A percentile compares a stretch with the other conserved stretches of the same genome.
Conservation (phyloP, 352 stramenopile species). For the Pythium sp. region DNA sequence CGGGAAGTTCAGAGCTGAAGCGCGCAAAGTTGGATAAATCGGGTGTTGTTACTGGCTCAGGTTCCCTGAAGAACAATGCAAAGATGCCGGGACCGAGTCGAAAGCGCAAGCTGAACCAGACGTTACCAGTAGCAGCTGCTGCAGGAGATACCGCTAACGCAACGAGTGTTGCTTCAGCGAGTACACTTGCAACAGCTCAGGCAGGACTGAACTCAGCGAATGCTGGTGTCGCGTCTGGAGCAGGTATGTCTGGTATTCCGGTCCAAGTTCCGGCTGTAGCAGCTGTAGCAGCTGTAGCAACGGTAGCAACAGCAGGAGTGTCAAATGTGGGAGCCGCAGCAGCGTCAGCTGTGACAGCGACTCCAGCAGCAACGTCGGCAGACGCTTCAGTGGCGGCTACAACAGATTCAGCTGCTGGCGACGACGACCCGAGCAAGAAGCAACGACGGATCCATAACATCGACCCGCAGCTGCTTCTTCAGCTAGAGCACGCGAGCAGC, state of each 20-base stretch:
- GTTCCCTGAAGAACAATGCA: constrained; percentile 13
- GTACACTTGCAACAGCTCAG: constrained; percentile 5
- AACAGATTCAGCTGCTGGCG: background rate
- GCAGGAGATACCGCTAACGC: background rate
- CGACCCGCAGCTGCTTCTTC: constrained; percentile 80
- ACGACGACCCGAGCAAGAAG: constrained; percentile 91
- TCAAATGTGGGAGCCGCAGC: constrained; percentile 2
- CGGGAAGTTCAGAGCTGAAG: constrained; percentile 44
- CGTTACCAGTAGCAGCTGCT: constrained; percentile 23
- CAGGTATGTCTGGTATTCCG: background rate
- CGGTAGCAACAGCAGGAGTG: background rate
- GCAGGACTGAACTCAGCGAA: background rate
- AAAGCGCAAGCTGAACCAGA: constrained; percentile 71
- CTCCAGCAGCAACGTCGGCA: constrained; percentile 2
- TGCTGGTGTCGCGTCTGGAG: background rate
- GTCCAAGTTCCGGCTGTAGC: background rate
- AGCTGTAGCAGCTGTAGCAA: background rate
- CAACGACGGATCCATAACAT: constrained; percentile 86
- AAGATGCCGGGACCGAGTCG: constrained; percentile 38
- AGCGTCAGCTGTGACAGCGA: background rate
- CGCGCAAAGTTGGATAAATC: constrained; percentile 34
- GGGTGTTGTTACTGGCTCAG: background rate
- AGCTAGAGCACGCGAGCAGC: constrained; percentile 81
- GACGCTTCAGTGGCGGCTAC: constrained; percentile 8
- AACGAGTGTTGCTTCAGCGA: constrained; percentile 6